These are phyloP conservation scores for Leonotis leonurus DNA, from an alignment of 257 asterid species.

Conservation along the genomic window DNA sequence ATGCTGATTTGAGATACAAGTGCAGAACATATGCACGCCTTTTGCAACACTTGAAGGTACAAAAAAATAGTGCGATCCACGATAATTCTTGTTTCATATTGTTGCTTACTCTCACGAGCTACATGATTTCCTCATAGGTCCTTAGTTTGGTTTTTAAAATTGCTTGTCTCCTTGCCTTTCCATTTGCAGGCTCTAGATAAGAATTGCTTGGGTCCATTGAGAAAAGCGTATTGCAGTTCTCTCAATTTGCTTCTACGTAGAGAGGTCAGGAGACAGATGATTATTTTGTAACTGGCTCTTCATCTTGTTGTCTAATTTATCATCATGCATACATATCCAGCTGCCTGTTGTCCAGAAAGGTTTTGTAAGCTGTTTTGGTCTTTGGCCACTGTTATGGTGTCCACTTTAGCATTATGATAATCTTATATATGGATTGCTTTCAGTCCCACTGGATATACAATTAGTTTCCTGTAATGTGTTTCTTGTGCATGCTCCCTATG, in stretches of 20 bases:
- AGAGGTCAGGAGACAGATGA: constrained; percentile 57
- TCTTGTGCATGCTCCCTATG: background rate
- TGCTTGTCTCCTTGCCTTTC: background rate
- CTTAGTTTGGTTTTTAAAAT: background rate
- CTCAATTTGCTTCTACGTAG: constrained; percentile 90
- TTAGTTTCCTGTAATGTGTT: background rate
- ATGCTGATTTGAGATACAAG: constrained; percentile 92
- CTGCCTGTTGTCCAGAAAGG: constrained; percentile 7
- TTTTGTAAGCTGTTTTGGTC: background rate
- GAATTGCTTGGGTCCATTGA: constrained; percentile 74
- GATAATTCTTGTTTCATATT: constrained; percentile 16
- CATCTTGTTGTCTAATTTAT: constrained; percentile 8
- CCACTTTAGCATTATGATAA: background rate
- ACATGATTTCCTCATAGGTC: constrained; percentile 14
- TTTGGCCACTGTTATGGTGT: background rate
- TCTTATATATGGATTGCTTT: background rate
- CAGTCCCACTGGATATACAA: background rate
- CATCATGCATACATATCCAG: background rate
- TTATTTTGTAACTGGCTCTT: constrained; percentile 19
- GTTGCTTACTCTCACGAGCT: constrained; percentile 3
- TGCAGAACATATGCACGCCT: constrained; percentile 99
- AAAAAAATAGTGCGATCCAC: constrained; percentile 1
- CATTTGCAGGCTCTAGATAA: constrained; percentile 83
- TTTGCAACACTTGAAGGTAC: constrained; percentile 90
- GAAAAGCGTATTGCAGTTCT: constrained; percentile 99